phyloP scores from a whole-genome alignment of 2,329 filamentous ascomycete genomes.

The Elsinoe batatas region DNA sequence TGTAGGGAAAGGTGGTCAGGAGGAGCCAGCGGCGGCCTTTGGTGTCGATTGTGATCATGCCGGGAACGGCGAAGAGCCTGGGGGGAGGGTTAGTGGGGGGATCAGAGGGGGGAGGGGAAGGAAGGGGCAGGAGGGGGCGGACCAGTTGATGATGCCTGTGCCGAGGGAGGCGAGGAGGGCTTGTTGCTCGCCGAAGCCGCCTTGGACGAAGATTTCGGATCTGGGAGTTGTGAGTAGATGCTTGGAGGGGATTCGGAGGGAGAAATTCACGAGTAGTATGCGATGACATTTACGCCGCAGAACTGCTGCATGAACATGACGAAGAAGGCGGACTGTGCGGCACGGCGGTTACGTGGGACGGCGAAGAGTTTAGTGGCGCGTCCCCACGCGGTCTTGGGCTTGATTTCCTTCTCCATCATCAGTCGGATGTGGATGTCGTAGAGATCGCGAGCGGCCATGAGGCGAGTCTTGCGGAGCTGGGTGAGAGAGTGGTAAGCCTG shows the following conservation, averaged over 20 bases:
- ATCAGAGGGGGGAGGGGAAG: not conserved
- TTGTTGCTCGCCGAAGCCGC: conserved; percentile 19
- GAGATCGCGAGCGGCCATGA: conserved; percentile 34
- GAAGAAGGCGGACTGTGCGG: conserved; percentile 25
- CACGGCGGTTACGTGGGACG: conserved; percentile 25
- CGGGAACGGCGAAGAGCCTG: conserved; percentile 30
- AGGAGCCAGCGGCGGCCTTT: conserved; percentile 36
- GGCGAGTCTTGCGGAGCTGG: conserved; percentile 25
- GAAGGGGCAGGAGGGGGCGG: conserved; percentile 17
- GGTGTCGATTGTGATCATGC: conserved; percentile 34
- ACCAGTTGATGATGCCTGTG: conserved; percentile 25
- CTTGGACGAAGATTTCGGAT: conserved; percentile 23
- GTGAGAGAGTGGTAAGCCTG: conserved; percentile 29
- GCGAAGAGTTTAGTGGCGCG: conserved; percentile 22
- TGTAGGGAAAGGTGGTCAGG: conserved; percentile 36
- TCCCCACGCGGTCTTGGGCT: conserved; percentile 13
- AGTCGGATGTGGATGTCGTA: conserved; percentile 26
- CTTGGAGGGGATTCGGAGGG: too few relatives aligned
- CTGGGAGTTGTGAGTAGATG: not conserved
- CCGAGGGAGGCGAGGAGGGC: conserved; percentile 25
- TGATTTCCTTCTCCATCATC: conserved; percentile 14
- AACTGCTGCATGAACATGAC: conserved; percentile 29
- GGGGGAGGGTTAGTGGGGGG: not conserved
- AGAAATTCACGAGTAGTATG: not conserved
- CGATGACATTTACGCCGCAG: conserved; percentile 16